These are phyloP conservation scores for Porogramme epimiltina DNA, from an alignment of 1,284 basidiomycete genomes.

Conservation along the genomic window DNA sequence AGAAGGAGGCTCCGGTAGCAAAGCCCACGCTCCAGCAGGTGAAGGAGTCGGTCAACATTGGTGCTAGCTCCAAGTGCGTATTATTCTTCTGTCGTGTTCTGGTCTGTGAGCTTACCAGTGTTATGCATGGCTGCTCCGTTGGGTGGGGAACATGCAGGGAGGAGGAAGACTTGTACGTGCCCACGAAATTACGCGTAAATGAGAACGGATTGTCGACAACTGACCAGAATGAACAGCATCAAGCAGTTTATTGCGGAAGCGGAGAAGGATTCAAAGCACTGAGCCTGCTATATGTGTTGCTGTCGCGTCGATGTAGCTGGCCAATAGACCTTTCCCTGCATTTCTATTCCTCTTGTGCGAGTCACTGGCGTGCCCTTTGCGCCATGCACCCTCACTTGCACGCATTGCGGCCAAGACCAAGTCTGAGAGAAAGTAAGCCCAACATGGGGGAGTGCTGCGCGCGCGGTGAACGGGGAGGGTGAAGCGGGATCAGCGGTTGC, in stretches of 20 bases:
- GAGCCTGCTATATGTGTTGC: conserved; percentile 7
- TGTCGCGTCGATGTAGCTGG: conserved; percentile 15
- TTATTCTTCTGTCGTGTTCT: conserved; percentile 7
- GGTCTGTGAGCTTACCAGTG: conserved; percentile 2
- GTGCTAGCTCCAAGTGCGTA: conserved; percentile 67
- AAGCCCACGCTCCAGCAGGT: conserved; percentile 52
- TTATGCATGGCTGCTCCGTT: conserved; percentile 2
- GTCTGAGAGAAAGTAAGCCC: too few relatives aligned
- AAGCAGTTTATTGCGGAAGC: conserved; percentile 76
- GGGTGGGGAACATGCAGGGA: conserved; percentile 42
- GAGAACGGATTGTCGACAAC: conserved; percentile 36
- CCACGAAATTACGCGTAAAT: conserved; percentile 7
- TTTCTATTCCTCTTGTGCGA: background rate
- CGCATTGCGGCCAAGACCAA: too few relatives aligned
- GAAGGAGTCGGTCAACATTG: conserved; percentile 62
- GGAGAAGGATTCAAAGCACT: conserved; percentile 58
- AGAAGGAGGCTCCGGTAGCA: conserved; percentile 43
- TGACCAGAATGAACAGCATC: conserved; percentile 63
- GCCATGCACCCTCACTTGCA: too few relatives aligned
- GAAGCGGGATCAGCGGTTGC: background rate
- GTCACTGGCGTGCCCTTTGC: background rate
- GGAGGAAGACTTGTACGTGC: conserved; percentile 72
- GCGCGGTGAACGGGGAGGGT: background rate
- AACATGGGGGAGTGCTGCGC: background rate
- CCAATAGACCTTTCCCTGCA: conserved; percentile 18